Conservation (phyloP, 169 alveolate genomes). For the Sarcocystis neurona region DNA sequence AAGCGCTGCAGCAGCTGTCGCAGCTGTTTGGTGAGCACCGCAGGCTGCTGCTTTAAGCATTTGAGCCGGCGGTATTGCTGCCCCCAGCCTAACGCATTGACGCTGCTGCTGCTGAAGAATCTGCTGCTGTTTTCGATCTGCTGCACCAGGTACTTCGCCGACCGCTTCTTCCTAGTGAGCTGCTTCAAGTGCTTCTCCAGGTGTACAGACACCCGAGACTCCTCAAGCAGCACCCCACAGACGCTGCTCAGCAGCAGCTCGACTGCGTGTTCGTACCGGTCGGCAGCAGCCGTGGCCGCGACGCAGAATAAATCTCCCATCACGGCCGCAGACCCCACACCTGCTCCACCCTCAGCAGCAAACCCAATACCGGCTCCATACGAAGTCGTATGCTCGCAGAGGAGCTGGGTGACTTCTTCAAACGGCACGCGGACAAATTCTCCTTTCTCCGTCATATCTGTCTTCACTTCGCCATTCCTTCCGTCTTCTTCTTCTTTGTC, state of each 20-base stretch:
- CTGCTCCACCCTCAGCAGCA: neutral
- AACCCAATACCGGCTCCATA: neutral
- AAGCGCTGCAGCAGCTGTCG: neutral
- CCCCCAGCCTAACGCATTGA: slow-evolving; percentile 7
- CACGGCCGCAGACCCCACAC: slow-evolving; percentile 18
- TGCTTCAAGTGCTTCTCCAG: slow-evolving; percentile 12
- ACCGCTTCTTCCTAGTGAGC: neutral
- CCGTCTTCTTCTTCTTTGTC: neutral
- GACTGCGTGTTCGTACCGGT: neutral
- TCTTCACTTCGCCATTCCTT: neutral
- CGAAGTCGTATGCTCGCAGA: slow-evolving; percentile 18
- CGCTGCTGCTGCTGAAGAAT: neutral
- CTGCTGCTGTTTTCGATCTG: neutral
- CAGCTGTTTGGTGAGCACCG: neutral
- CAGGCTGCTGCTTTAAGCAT: neutral
- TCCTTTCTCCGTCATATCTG: too few species aligned
- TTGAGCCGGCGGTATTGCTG: neutral
- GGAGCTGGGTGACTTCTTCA: neutral
- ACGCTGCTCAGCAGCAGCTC: neutral
- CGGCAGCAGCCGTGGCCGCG: neutral
- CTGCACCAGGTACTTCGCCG: slow-evolving; percentile 7
- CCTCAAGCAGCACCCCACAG: neutral
- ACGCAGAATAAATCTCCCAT: neutral
- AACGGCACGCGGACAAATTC: neutral
- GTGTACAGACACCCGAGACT: slow-evolving; percentile 1